Evolutionary conservation across 2,329 filamentous ascomycete genomes (phyloP), one percentile per base, ranked within the genome.

Genomic region (Ophiostoma sp.): DNA sequence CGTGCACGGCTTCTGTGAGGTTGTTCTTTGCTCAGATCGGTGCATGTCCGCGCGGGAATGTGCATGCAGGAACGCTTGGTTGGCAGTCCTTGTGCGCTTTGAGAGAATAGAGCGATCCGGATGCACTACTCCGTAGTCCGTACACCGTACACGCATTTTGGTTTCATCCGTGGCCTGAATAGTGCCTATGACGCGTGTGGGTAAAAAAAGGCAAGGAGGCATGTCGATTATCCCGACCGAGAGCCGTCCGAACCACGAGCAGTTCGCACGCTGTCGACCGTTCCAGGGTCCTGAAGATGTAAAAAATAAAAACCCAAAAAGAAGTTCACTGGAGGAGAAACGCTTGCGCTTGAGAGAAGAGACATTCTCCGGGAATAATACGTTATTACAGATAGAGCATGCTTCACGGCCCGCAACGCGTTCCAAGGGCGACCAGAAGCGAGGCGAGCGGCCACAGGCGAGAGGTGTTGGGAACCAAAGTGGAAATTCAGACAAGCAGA

Each of bases 51-150:
- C 27, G n/a, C 55, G 55, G 55, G 18, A 38, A 60, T 60, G 55
- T 60, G 55, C 55, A 60, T 60, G 55, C 55, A 60, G 55, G 55
- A 60, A 60, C 55, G 27, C 55, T 38, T 60, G 45, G 45, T 49
- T 49, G 9, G 27, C 27, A 27, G 49, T 1, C n/a, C 16, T 8
- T 18, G 49, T 60, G 11, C 11, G 36, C 2, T 49, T 49, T 49
- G 45, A 14, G 45, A 49, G 55, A 60, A 12, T 7, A 60, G 5
- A 60, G 16, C 7, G 18, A 27, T 55, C 18, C 16, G 49, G 49
- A 55, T 55, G 49, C 18, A 1, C 8, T 36, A 55, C 18, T n/a
- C 27, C 27, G 27, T 27, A 27, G 1, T 27, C 27, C 27, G 27
- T 27, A 27, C 27, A 27, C 27, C 27, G 27, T 27, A 27, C 27